These are phyloP conservation scores for Talaromyces rugulosus DNA, from an alignment of 2,329 filamentous ascomycete species.

Conservation along the genomic window DNA sequence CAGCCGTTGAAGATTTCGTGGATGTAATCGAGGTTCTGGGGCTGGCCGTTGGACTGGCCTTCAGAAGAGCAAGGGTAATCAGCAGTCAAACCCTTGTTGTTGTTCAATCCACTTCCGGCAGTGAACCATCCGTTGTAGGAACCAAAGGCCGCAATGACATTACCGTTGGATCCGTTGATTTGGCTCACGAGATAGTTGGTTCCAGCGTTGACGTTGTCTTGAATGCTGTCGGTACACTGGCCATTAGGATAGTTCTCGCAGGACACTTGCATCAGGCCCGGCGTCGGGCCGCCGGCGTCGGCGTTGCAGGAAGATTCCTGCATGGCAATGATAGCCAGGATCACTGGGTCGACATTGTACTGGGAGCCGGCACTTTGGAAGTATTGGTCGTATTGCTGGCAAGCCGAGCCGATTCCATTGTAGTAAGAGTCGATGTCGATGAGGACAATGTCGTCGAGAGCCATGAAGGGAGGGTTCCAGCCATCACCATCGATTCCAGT, in stretches of 20 bases:
- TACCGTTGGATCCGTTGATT: slow-evolving; percentile 22
- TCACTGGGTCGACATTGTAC: slow-evolving; percentile 30
- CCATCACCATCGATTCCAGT: slow-evolving; percentile 16
- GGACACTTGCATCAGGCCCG: slow-evolving; percentile 35
- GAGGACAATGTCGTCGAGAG: slow-evolving; percentile 16
- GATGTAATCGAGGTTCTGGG: slow-evolving; percentile 35
- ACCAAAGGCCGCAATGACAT: slow-evolving; percentile 31
- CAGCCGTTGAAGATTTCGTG: slow-evolving; percentile 35
- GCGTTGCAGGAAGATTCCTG: slow-evolving; percentile 36
- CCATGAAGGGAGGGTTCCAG: slow-evolving; percentile 32
- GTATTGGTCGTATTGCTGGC: slow-evolving; percentile 29
- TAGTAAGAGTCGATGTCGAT: slow-evolving; percentile 17
- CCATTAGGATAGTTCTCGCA: slow-evolving; percentile 33
- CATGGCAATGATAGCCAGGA: slow-evolving; percentile 34
- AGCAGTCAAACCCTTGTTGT: slow-evolving; percentile 25
- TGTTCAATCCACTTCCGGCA: slow-evolving; percentile 24
- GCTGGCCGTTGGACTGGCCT: slow-evolving; percentile 25
- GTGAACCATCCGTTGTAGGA: slow-evolving; percentile 37
- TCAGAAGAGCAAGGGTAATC: slow-evolving; percentile 25
- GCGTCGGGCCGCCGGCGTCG: slow-evolving; percentile 29
- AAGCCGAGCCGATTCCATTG: slow-evolving; percentile 15
- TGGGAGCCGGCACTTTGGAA: slow-evolving; percentile 28
- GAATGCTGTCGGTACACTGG: slow-evolving; percentile 27
- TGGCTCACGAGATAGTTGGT: slow-evolving; percentile 25
- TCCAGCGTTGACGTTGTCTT: slow-evolving; percentile 34